Evolutionary conservation across 73 alveolate genomes (phyloP).

Genomic region (Diophrys sp.): DNA sequence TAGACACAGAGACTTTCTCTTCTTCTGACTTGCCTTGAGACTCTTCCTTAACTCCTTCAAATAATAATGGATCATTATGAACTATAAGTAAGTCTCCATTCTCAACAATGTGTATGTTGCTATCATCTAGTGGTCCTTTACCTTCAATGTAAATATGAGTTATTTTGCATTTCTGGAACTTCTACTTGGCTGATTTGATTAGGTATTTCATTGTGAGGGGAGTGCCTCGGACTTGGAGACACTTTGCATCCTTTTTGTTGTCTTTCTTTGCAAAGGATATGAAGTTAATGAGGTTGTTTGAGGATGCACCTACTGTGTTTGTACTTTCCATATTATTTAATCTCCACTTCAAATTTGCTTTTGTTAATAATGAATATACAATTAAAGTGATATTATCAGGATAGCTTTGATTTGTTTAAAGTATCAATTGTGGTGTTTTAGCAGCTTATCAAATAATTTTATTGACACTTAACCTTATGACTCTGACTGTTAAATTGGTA

Average conservation of each 20-base stretch:
- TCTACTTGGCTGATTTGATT: background rate
- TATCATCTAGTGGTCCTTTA: background rate
- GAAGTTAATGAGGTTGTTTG: too few species aligned
- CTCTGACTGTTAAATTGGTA: too few species aligned
- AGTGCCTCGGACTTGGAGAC: background rate
- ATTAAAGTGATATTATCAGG: too few species aligned
- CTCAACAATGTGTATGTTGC: background rate
- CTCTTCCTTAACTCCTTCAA: background rate
- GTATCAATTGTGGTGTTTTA: too few species aligned
- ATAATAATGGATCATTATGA: background rate
- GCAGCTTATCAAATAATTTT: too few species aligned
- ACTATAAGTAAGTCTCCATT: background rate
- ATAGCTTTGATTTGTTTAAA: too few species aligned
- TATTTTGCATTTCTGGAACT: background rate
- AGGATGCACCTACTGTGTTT: background rate
- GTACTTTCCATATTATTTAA: background rate
- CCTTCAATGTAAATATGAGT: background rate
- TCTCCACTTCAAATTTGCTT: too few species aligned
- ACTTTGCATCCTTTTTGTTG: constrained; percentile 2
- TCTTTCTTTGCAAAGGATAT: background rate
- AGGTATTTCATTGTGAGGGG: background rate
- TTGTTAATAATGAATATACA: too few species aligned
- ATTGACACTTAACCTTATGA: too few species aligned
- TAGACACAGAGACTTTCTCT: background rate
- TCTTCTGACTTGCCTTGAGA: background rate